phyloP scores from a whole-genome alignment of 2,329 filamentous ascomycete genomes.

The Keithomyces neogunnii region DNA sequence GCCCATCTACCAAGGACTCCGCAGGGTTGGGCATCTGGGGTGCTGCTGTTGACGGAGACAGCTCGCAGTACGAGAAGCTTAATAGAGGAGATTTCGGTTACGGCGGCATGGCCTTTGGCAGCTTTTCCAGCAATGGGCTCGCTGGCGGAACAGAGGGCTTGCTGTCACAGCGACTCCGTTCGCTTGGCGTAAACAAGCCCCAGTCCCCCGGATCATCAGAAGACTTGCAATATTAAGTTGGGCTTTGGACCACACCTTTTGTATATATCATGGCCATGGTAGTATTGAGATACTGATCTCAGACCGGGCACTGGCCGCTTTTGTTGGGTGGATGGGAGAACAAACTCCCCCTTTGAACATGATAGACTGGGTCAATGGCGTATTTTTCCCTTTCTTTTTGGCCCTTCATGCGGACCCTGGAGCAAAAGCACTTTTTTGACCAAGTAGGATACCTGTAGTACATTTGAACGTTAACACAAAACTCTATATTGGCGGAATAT shows the following conservation, averaged over 20 bases:
- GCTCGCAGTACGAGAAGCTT: constrained; percentile 54
- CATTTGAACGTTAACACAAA: not conserved
- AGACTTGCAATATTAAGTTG: constrained; percentile 6
- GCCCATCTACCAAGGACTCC: constrained; percentile 28
- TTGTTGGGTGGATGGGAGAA: too few relatives aligned
- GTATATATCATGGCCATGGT: not conserved
- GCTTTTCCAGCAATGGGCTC: constrained; percentile 24
- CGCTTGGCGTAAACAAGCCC: constrained; percentile 42
- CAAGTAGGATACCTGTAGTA: not conserved
- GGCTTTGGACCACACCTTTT: not conserved
- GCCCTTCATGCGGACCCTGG: too few relatives aligned
- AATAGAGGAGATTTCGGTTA: constrained; percentile 57
- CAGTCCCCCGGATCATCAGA: constrained; percentile 3
- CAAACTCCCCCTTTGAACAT: too few relatives aligned
- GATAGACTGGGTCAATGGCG: too few relatives aligned
- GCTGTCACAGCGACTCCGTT: constrained; percentile 59
- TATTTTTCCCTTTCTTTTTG: too few relatives aligned
- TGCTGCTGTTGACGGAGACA: not conserved
- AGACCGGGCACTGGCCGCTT: too few relatives aligned
- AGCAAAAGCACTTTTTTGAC: too few relatives aligned
- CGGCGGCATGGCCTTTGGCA: constrained; percentile 43
- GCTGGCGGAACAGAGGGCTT: constrained; percentile 47
- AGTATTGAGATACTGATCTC: too few relatives aligned
- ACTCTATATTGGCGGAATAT: not conserved
- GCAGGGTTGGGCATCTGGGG: constrained; percentile 14